Percentiles rank a stretch among this genome's conserved stretches.
Conservation (phyloP, 495 filamentous ascomycete genomes). For the Polyplosphaeria fusca region DNA sequence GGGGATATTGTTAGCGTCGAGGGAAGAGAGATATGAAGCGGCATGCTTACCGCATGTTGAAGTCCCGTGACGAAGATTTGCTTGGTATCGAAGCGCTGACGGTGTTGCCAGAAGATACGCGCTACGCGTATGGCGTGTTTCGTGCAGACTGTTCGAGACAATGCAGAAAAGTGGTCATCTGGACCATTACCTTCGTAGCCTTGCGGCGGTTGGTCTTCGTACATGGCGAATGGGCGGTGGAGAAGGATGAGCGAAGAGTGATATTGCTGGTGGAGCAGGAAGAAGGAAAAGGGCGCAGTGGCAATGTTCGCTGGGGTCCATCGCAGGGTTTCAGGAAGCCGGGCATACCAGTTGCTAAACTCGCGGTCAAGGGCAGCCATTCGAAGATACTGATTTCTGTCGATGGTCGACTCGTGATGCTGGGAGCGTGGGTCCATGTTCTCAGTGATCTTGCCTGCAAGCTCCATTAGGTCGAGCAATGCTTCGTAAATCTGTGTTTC, state of each 20-base stretch:
- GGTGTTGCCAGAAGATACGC: constrained; percentile 52
- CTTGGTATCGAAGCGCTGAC: constrained; percentile 49
- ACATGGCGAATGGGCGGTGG: constrained; percentile 50
- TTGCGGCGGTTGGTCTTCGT: constrained; percentile 36
- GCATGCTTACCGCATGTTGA: constrained; percentile 48
- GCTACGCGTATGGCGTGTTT: constrained; percentile 51
- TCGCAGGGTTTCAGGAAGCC: constrained; percentile 46
- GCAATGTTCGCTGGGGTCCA: constrained; percentile 52
- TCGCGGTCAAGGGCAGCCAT: constrained; percentile 49
- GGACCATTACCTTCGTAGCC: constrained; percentile 36
- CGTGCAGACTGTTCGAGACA: constrained; percentile 50
- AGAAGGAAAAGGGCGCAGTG: constrained; percentile 50
- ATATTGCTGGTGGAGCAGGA: constrained; percentile 54
- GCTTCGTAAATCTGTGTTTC: constrained; percentile 48
- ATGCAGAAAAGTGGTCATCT: constrained; percentile 43
- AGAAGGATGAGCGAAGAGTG: constrained; percentile 50
- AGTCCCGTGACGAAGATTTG: constrained; percentile 47
- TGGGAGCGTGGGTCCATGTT: constrained; percentile 33
- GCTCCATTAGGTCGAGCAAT: constrained; percentile 51
- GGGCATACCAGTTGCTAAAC: constrained; percentile 51
- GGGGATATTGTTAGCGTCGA: neutral
- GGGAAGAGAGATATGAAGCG: no score
- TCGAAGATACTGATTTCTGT: constrained; percentile 46
- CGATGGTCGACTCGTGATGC: constrained; percentile 37
- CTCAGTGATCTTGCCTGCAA: constrained; percentile 51